Conservation (phyloP, 306 rosid genomes). For the Benincasa hispida region DNA sequence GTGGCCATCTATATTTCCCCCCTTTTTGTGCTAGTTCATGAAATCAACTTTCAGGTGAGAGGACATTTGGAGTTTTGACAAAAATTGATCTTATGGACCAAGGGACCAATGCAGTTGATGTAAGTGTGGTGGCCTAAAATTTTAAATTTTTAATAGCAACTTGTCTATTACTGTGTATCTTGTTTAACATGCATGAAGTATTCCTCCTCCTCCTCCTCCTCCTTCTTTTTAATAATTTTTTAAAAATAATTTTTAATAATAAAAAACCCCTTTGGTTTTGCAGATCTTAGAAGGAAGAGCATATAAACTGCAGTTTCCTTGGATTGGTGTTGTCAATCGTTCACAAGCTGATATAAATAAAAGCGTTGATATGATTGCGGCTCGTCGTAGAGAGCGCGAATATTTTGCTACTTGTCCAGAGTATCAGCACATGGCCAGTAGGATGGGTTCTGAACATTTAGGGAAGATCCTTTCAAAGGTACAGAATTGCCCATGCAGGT, state of each 20-base stretch:
- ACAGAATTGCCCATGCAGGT: neutral
- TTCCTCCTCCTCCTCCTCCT: too few species aligned
- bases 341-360: slow-evolving; percentile 43
- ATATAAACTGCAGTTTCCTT: slow-evolving; percentile 34
- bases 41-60: slow-evolving; percentile 19
- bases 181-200: neutral
- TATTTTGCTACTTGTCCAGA: slow-evolving; percentile 26
- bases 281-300: slow-evolving; percentile 34
- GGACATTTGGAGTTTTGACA: slow-evolving; percentile 39
- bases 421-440: slow-evolving; percentile 24
- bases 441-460: slow-evolving; percentile 43
- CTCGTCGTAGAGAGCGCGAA: slow-evolving; percentile 31
- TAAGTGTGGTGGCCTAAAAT: slow-evolving; percentile 11
- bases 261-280: neutral
- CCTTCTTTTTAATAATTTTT: neutral
- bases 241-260: too few species aligned
- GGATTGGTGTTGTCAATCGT: slow-evolving; percentile 42
- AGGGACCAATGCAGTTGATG: slow-evolving; percentile 41
- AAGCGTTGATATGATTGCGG: slow-evolving; percentile 37
- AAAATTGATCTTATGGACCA: slow-evolving; percentile 41
- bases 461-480: slow-evolving; percentile 39
- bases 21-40: neutral
- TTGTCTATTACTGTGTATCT: neutral
- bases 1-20: neutral
- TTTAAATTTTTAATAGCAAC: neutral